These are phyloP conservation scores for Globisporangium cylindrosporum DNA, from an alignment of 352 stramenopile species.

Conservation along the genomic window DNA sequence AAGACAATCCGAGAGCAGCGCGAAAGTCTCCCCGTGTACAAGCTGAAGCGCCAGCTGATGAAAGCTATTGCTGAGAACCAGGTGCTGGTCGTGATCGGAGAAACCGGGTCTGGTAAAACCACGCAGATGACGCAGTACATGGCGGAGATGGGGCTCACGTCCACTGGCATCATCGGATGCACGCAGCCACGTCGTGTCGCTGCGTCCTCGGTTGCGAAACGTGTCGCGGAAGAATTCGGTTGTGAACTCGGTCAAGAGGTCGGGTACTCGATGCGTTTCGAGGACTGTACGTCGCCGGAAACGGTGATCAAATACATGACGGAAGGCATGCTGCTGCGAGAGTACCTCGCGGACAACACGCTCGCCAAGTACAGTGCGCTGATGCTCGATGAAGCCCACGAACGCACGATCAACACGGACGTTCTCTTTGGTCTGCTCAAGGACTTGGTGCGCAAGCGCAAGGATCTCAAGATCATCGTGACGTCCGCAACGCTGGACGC, in stretches of 20 bases:
- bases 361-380: conserved; percentile 94
- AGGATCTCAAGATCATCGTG: conserved; percentile 90
- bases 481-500: conserved; percentile 96
- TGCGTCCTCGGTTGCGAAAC: conserved; percentile 96
- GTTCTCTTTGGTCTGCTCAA: conserved; percentile 97
- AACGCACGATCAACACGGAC: conserved; percentile 98
- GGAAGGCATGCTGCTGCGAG: conserved; percentile 99
- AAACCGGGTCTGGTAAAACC: conserved; percentile 98
- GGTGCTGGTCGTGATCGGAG: conserved; percentile 98
- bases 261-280: conserved; percentile 91
- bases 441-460: conserved; percentile 77
- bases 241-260: conserved; percentile 92
- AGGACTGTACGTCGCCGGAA: conserved; percentile 82
- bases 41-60: conserved; percentile 95
- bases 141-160: conserved; percentile 96
- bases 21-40: conserved; percentile 95
- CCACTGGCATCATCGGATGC: conserved; percentile 95
- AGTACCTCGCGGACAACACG: conserved; percentile 97
- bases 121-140: conserved; percentile 99
- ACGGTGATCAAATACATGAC: conserved; percentile 99
- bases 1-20: conserved; percentile 96
- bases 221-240: conserved; percentile 97
- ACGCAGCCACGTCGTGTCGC: conserved; percentile 98
- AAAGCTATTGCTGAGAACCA: conserved; percentile 95
- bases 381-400: conserved; percentile 99